Percentiles rank a stretch among this genome's conserved stretches.
These are phyloP conservation scores for Phaeosphaeriaceae sp. DNA, from an alignment of 2,329 filamentous ascomycete species.

Conservation along the genomic window DNA sequence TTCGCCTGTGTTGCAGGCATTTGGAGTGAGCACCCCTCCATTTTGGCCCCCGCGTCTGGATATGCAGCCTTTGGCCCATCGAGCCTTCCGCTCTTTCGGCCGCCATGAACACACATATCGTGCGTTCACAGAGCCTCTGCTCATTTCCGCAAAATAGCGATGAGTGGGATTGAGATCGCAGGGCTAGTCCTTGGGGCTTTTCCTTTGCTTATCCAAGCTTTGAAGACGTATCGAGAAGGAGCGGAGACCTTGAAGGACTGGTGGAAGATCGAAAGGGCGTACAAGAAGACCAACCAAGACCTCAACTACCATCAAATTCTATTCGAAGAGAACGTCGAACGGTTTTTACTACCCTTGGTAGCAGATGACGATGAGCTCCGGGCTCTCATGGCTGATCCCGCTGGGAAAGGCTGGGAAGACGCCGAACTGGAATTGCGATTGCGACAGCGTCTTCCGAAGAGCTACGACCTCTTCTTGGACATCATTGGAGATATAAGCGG, in stretches of 20 bases:
- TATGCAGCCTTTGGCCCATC: not conserved
- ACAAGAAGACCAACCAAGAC: slow-evolving; percentile 28
- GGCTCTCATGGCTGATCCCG: slow-evolving; percentile 26
- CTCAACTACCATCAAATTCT: slow-evolving; percentile 29
- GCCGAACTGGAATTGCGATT: slow-evolving; percentile 23
- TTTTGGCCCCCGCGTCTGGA: not conserved
- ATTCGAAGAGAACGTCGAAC: slow-evolving; percentile 31
- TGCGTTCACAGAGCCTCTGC: not conserved
- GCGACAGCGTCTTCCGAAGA: slow-evolving; percentile 24
- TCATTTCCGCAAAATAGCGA: not conserved
- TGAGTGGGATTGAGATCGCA: slow-evolving; percentile 40
- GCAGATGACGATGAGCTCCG: slow-evolving; percentile 26
- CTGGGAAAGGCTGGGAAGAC: slow-evolving; percentile 26
- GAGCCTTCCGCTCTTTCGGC: too few relatives aligned
- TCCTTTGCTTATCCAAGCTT: slow-evolving; percentile 20
- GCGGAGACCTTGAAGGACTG: slow-evolving; percentile 28
- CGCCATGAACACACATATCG: too few relatives aligned
- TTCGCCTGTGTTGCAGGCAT: not conserved
- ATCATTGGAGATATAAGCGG: slow-evolving; percentile 28
- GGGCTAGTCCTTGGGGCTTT: slow-evolving; percentile 41
- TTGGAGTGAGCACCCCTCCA: slow-evolving; percentile 4
- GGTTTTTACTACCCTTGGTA: slow-evolving; percentile 34
- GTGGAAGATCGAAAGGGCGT: slow-evolving; percentile 31
- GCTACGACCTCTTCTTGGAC: slow-evolving; percentile 28
- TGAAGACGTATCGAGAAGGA: slow-evolving; percentile 32